Percentiles rank a stretch among this genome's conserved stretches.
Conservation (phyloP, 768 basidiomycete species). For the Lyophyllum decastes region DNA sequence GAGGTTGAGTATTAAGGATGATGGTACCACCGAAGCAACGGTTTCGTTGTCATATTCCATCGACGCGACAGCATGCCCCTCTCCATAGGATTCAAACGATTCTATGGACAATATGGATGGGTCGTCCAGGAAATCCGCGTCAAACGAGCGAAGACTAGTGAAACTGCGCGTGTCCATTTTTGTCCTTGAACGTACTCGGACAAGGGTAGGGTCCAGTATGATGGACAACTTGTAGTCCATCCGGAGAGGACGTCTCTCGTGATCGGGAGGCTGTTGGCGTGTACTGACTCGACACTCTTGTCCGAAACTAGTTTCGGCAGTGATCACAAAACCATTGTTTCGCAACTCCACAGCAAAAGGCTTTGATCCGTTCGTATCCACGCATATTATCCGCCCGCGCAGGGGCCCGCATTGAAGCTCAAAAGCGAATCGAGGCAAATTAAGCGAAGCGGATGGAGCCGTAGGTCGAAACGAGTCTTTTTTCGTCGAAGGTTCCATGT, state of each 20-base stretch:
- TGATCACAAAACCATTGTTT: conserved; percentile 51
- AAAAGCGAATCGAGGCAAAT: conserved; percentile 50
- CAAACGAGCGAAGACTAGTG: conserved; percentile 28
- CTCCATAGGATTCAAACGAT: conserved; percentile 47
- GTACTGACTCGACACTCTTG: conserved; percentile 23
- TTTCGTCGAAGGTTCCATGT: conserved; percentile 15
- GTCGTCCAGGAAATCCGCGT: conserved; percentile 43
- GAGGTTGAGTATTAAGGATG: conserved; percentile 46
- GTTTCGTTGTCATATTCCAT: conserved; percentile 47
- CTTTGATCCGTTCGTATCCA: conserved; percentile 35
- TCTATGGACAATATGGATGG: conserved; percentile 61
- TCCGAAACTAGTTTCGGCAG: conserved; percentile 43
- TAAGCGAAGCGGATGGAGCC: conserved; percentile 26
- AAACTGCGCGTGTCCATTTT: conserved; percentile 25
- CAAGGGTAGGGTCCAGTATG: conserved; percentile 51
- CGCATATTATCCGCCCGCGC: conserved; percentile 52
- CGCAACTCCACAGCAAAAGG: conserved; percentile 58
- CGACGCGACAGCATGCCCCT: conserved; percentile 48
- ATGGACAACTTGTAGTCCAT: conserved; percentile 44
- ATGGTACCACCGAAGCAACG: conserved; percentile 41
- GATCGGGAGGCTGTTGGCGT: conserved; percentile 25
- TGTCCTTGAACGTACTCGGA: conserved; percentile 47
- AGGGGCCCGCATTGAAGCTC: conserved; percentile 52
- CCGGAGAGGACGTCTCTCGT: conserved; percentile 43
- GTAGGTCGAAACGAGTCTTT: conserved; percentile 9